Percentiles rank a stretch among this genome's conserved stretches.
Conservation (phyloP, 176 grass and related monocot species). For the Lolium perenne region DNA sequence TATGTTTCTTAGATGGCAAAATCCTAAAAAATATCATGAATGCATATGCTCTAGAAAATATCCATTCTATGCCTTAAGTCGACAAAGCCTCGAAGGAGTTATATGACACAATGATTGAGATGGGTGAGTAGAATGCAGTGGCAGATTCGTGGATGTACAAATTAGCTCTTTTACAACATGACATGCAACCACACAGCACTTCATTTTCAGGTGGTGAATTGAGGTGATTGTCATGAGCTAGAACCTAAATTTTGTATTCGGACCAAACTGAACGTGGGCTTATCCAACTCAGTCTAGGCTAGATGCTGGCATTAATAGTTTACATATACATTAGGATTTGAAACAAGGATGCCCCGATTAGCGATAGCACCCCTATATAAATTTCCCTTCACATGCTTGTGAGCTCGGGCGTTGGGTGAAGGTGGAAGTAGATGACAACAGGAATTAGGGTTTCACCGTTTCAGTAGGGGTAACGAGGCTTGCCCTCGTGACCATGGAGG, state of each 20-base stretch:
- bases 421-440: not conserved
- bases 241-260: not conserved
- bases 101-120: not conserved
- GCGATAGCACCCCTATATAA: not conserved
- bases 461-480: not conserved
- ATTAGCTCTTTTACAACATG: not conserved
- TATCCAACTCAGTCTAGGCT: not conserved
- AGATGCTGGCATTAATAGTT: not conserved
- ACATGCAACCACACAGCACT: slow-evolving; percentile 12
- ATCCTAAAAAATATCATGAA: no score
- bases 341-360: not conserved
- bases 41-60: not conserved
- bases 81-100: not conserved
- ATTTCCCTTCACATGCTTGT: not conserved
- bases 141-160: not conserved
- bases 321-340: slow-evolving; percentile 5
- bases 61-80: not conserved
- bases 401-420: not conserved
- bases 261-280: not conserved
- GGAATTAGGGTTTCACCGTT: not conserved
- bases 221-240: not conserved
- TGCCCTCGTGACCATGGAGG: not conserved
- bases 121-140: slow-evolving; percentile 6
- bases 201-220: slow-evolving; percentile 20
- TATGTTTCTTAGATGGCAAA: no score